Percentiles rank a stretch among this genome's conserved stretches.
Conservation (phyloP, 208 protist genomes). For the Herpetomonas samuelpessoai region DNA sequence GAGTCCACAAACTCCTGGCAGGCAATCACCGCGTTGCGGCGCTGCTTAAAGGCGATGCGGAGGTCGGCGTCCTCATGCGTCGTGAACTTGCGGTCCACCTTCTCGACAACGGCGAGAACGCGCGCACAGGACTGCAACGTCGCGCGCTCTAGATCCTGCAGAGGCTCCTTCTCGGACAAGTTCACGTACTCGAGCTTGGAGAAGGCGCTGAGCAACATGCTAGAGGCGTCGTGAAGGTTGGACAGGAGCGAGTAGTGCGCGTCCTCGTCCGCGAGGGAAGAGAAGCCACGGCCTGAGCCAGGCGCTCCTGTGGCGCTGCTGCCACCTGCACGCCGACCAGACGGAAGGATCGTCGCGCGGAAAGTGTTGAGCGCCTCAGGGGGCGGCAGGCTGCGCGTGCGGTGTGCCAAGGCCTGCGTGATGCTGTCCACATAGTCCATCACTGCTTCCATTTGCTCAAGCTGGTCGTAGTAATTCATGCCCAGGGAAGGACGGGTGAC, state of each 20-base stretch:
- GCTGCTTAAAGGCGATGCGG: constrained; percentile 33
- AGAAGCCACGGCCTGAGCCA: constrained; percentile 1
- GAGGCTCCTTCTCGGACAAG: constrained; percentile 27
- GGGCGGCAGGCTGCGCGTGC: constrained; percentile 46
- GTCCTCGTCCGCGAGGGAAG: neutral
- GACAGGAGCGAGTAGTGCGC: constrained; percentile 35
- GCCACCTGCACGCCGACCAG: constrained; percentile 12
- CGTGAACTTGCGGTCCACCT: constrained; percentile 51
- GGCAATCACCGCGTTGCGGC: constrained; percentile 25
- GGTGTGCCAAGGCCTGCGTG: constrained; percentile 30
- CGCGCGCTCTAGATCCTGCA: constrained; percentile 48
- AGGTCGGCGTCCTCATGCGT: constrained; percentile 41
- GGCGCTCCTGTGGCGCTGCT: neutral
- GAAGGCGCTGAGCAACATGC: constrained; percentile 45
- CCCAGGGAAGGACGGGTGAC: no score
- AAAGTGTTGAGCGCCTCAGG: constrained; percentile 41
- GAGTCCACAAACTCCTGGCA: constrained; percentile 34
- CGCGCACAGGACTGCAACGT: constrained; percentile 22
- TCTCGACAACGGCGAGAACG: constrained; percentile 39
- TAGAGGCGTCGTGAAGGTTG: constrained; percentile 35
- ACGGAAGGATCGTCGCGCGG: constrained; percentile 40
- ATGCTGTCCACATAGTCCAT: constrained; percentile 59
- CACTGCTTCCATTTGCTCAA: constrained; percentile 59
- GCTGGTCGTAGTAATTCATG: constrained; percentile 4
- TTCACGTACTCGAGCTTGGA: constrained; percentile 62